Conservation (phyloP, 2,329 filamentous ascomycete genomes). For the Fusarium metavorans region DNA sequence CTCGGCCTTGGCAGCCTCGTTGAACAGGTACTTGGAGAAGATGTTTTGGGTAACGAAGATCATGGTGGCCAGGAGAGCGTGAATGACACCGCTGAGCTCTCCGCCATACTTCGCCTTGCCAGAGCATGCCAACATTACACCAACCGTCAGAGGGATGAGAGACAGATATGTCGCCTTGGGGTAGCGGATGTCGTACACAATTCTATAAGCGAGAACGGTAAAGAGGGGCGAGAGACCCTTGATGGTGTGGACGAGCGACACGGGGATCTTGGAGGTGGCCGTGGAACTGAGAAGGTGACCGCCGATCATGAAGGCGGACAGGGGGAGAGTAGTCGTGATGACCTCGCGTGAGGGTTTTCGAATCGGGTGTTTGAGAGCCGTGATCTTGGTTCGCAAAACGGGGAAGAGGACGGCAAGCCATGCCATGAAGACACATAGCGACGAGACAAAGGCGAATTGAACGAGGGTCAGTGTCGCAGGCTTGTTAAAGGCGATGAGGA, state of each 20-base stretch:
- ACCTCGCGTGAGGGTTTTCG: constrained; percentile 84
- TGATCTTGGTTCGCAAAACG: constrained; percentile 75
- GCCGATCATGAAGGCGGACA: constrained; percentile 92
- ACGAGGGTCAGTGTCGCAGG: constrained; percentile 92
- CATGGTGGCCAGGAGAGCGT: constrained; percentile 88
- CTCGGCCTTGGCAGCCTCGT: constrained; percentile 89
- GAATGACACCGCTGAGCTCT: constrained; percentile 89
- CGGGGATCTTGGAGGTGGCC: constrained; percentile 93
- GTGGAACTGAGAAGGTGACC: constrained; percentile 95
- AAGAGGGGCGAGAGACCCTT: constrained; percentile 97
- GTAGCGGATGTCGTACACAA: constrained; percentile 91
- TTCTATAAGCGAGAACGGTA: constrained; percentile 91
- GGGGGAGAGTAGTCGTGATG: constrained; percentile 86
- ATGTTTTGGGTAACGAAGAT: constrained; percentile 99
- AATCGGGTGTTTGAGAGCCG: constrained; percentile 86
- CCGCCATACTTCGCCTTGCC: constrained; percentile 82
- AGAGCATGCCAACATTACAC: constrained; percentile 97
- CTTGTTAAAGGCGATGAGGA: constrained; percentile 90
- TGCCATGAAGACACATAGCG: constrained; percentile 85
- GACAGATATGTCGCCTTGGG: constrained; percentile 88
- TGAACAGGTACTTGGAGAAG: constrained; percentile 97
- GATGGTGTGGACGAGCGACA: constrained; percentile 97
- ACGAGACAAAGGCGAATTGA: constrained; percentile 93
- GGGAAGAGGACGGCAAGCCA: constrained; percentile 82
- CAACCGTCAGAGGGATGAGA: constrained; percentile 88